Percentiles rank a stretch among this genome's conserved stretches.
Conservation (phyloP, 192 early-diverging fungal genomes). For the Coemansia sp. region DNA sequence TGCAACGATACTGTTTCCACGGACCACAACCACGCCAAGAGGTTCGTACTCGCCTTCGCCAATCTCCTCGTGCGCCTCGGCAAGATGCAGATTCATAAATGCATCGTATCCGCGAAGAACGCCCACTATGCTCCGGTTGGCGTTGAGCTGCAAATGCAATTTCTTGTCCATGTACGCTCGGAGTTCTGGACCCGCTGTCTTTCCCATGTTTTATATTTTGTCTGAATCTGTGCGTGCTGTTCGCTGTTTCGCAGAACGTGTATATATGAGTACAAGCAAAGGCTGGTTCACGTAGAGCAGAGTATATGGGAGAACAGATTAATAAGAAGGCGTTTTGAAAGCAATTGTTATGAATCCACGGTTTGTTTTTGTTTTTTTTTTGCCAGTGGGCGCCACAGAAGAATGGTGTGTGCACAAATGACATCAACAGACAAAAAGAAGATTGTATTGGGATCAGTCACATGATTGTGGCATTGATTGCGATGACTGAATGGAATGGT, state of each 20-base stretch:
- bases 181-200: constrained; percentile 66
- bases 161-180: constrained; percentile 90
- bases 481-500: too few relatives aligned
- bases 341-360: too few relatives aligned
- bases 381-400: too few relatives aligned
- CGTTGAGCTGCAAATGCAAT: constrained; percentile 89
- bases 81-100: constrained; percentile 99
- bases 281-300: too few relatives aligned
- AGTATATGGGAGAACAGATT: too few relatives aligned
- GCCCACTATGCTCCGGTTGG: constrained; percentile 86
- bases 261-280: neutral
- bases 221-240: too few relatives aligned
- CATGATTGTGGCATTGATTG: neutral
- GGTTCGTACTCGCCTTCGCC: constrained; percentile 63
- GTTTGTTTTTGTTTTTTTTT: too few relatives aligned
- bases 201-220: constrained; percentile 51
- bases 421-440: too few relatives aligned
- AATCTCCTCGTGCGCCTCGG: constrained; percentile 84
- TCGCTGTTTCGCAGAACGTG: neutral
- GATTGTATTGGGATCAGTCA: neutral
- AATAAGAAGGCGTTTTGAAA: too few relatives aligned
- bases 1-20: constrained; percentile 74
- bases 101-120: constrained; percentile 97
- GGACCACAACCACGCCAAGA: constrained; percentile 87
- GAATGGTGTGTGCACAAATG: neutral